A percentile compares a stretch with the other conserved stretches of the same genome.
phyloP scores from a whole-genome alignment of 352 stramenopile genomes.

The Pythium angustatum region DNA sequence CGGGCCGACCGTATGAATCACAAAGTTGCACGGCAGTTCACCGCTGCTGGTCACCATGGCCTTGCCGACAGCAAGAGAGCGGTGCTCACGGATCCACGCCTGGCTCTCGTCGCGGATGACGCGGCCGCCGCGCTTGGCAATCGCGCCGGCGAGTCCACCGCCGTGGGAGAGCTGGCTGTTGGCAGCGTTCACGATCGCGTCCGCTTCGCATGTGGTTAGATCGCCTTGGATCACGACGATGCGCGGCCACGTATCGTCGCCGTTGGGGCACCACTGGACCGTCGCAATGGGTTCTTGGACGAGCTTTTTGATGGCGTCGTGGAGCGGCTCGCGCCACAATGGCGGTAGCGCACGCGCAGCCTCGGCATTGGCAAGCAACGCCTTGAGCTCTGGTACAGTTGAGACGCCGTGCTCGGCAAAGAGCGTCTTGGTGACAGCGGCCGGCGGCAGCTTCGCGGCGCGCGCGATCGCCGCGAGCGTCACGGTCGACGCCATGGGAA shows the following conservation, averaged over 20 bases:
- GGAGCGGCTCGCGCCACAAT: neutral
- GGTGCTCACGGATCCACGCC: conserved; percentile 33
- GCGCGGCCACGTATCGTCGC: neutral
- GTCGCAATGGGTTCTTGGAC: no score
- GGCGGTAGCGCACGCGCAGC: neutral
- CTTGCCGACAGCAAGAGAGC: conserved; percentile 30
- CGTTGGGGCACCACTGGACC: neutral
- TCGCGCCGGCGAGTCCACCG: conserved; percentile 38
- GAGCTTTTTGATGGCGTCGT: neutral
- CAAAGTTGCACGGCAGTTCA: conserved; percentile 36
- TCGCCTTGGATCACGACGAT: conserved; percentile 44
- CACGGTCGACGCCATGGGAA: neutral
- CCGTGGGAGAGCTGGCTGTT: conserved; percentile 38
- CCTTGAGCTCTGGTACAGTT: neutral
- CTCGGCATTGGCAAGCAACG: neutral
- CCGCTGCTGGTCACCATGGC: conserved; percentile 36
- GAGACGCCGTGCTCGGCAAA: neutral
- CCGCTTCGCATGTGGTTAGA: conserved; percentile 34
- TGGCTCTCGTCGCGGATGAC: conserved; percentile 33
- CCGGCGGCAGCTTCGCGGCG: neutral
- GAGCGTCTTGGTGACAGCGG: neutral
- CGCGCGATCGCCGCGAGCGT: neutral
- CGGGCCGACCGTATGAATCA: conserved; percentile 49
- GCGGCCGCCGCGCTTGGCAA: conserved; percentile 29
- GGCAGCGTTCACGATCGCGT: conserved; percentile 51